A percentile compares a stretch with the other conserved stretches of the same genome.
phyloP scores from a whole-genome alignment of 768 basidiomycete genomes.

The Terana coerulea region DNA sequence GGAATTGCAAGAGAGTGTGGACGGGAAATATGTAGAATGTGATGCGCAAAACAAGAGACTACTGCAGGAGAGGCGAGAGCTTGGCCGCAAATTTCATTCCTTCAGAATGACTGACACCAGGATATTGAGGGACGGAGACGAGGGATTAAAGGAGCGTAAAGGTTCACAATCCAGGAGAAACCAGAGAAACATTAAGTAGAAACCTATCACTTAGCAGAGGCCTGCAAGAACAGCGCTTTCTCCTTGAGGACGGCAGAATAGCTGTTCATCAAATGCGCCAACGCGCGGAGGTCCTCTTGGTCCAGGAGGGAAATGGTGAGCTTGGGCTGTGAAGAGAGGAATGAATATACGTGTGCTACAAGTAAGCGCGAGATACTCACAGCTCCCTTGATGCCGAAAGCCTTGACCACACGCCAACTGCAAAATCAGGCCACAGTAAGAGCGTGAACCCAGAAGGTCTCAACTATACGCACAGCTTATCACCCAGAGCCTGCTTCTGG shows the following conservation, averaged over 20 bases:
- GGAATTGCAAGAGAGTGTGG: neutral
- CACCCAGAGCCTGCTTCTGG: constrained; percentile 25
- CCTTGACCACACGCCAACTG: constrained; percentile 59
- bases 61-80: constrained; percentile 1
- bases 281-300: constrained; percentile 76
- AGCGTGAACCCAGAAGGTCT: neutral
- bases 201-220: constrained; percentile 18
- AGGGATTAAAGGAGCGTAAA: neutral
- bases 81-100: neutral
- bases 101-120: constrained; percentile 5
- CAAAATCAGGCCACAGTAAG: constrained; percentile 2
- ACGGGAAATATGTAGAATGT: neutral
- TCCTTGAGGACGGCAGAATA: constrained; percentile 81
- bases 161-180: neutral
- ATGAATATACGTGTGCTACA: neutral
- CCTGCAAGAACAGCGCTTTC: constrained; percentile 44
- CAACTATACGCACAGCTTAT: constrained; percentile 18
- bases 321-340: constrained; percentile 53
- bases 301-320: constrained; percentile 81
- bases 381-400: constrained; percentile 77
- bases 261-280: constrained; percentile 86
- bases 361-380: constrained; percentile 36
- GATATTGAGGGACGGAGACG: neutral
- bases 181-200: no score
- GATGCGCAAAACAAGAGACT: neutral